Base-by-base conservation (phyloP, 2,329 filamentous ascomycete species). In the Huntiella moniliformis region DNA sequence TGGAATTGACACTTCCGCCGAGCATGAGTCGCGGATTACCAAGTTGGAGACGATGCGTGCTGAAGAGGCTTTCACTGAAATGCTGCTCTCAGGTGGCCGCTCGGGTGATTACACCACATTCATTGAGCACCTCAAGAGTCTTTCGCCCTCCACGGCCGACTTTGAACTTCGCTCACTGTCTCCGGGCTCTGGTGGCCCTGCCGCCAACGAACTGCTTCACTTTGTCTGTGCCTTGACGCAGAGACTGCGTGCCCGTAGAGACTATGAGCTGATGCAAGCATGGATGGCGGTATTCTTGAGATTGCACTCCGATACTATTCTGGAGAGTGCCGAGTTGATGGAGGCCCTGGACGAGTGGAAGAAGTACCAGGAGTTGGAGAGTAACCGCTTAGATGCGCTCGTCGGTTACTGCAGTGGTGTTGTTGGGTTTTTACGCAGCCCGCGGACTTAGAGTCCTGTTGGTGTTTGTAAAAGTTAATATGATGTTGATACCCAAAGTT, bases 211-310 rank as follows among this genome's bases (percentile, higher is more conserved):
- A 60, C 65, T 93, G 13, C 66, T 79, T 1, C 69, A 77, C 45
- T 98, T 98, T 57, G 77, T 96, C 44, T 61, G 66, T n/a, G 86
- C 86, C 1, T 62, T 98, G 47, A 92, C 83, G 0, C 68, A 66
- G 45, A 70, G 81, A 10, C 65, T 96, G 44, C 63, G 66, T 38
- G 67, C 74, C 43, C 76, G 79, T 52, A 74, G 73, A 41, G 91
- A 96, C 60, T 98, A 93, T 60, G 91, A 98, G 62, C 70, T 98
- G 35, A 82, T 85, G 12, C 87, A 96, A 61, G 85, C 86, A 0
- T 98, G 91, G 88, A 96, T 98, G 86, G 79, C 81, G 2, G 88
- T 96, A 1, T 93, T 96, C 56, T 59, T 98, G 49, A 74, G 79
- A 41, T 65, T 94, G 36, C 88, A 96, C 60, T 73, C 72, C 51